These are phyloP conservation scores for Bipolaris cookei DNA, from an alignment of 2,329 filamentous ascomycete species.

Conservation along the genomic window DNA sequence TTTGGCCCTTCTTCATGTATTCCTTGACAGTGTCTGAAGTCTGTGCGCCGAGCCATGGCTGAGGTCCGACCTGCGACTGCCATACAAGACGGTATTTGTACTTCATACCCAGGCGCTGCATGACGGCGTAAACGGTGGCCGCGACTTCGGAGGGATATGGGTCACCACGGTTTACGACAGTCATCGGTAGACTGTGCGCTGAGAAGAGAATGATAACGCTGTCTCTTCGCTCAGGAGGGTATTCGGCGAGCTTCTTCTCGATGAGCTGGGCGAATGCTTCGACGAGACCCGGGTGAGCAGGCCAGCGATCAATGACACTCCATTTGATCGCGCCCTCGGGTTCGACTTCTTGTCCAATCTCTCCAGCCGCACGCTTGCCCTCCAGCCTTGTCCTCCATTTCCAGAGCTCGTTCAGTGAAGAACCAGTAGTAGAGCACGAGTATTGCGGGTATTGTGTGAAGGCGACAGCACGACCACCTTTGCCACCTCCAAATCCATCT, in stretches of 20 bases:
- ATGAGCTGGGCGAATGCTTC: constrained; percentile 94
- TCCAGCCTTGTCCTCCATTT: constrained; percentile 92
- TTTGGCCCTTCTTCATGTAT: constrained; percentile 90
- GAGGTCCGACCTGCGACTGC: constrained; percentile 97
- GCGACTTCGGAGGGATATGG: constrained; percentile 95
- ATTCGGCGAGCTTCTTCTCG: constrained; percentile 80
- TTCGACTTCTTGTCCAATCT: constrained; percentile 46
- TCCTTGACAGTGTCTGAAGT: constrained; percentile 86
- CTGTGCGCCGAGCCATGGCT: constrained; percentile 93
- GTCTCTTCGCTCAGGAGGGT: constrained; percentile 79
- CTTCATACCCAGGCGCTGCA: constrained; percentile 83
- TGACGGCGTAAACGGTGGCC: constrained; percentile 95
- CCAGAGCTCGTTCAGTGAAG: constrained; percentile 96
- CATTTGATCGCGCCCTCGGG: constrained; percentile 79
- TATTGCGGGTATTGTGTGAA: constrained; percentile 99
- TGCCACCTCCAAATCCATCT: constrained; percentile 89
- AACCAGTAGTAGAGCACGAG: constrained; percentile 95
- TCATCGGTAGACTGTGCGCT: constrained; percentile 95
- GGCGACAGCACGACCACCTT: constrained; percentile 90
- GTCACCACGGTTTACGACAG: constrained; percentile 94
- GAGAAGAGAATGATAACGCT: constrained; percentile 90
- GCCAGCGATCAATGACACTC: constrained; percentile 99
- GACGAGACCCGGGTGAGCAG: constrained; percentile 85
- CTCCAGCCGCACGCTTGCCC: constrained; percentile 67
- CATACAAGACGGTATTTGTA: constrained; percentile 95